A percentile compares a stretch with the other conserved stretches of the same genome.
Evolutionary conservation across 129 eudicot species (phyloP).

Genomic region (Gnaphalium uliginosum): DNA sequence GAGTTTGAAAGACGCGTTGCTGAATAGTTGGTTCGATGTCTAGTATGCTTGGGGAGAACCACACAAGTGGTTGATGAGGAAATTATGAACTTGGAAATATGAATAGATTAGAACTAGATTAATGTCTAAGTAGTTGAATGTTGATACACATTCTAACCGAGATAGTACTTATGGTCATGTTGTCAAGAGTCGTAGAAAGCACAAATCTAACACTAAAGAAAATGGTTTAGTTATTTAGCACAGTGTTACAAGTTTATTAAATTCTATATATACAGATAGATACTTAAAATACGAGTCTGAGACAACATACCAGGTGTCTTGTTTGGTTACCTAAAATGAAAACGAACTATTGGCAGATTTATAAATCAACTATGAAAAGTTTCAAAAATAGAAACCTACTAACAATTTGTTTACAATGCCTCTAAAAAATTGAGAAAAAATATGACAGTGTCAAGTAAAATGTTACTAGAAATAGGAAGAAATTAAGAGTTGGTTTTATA

Average conservation of each 20-base stretch:
- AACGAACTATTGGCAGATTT: too few species aligned
- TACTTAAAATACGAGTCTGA: not conserved
- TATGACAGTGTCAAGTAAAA: too few species aligned
- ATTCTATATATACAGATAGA: not conserved
- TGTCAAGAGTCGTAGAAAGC: conserved; percentile 10
- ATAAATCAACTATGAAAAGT: too few species aligned
- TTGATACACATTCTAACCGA: conserved; percentile 6
- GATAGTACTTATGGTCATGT: conserved; percentile 1
- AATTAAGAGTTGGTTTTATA: too few species aligned
- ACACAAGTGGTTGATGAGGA: not conserved
- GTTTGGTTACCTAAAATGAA: too few species aligned
- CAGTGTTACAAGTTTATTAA: not conserved
- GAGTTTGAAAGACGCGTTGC: conserved; percentile 48
- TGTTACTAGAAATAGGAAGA: too few species aligned
- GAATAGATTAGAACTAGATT: not conserved
- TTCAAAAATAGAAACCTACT: too few species aligned
- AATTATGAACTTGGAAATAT: conserved; percentile 9
- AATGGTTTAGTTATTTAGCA: not conserved
- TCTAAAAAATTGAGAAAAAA: too few species aligned
- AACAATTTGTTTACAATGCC: too few species aligned
- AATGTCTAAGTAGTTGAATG: conserved; percentile 7
- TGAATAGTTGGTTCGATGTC: conserved; percentile 27
- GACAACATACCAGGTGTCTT: not conserved
- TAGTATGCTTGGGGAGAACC: conserved; percentile 8
- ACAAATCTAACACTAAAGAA: not conserved